Evolutionary conservation across 139 green algal genomes (phyloP).

Genomic region (Volvox reticuliferus): DNA sequence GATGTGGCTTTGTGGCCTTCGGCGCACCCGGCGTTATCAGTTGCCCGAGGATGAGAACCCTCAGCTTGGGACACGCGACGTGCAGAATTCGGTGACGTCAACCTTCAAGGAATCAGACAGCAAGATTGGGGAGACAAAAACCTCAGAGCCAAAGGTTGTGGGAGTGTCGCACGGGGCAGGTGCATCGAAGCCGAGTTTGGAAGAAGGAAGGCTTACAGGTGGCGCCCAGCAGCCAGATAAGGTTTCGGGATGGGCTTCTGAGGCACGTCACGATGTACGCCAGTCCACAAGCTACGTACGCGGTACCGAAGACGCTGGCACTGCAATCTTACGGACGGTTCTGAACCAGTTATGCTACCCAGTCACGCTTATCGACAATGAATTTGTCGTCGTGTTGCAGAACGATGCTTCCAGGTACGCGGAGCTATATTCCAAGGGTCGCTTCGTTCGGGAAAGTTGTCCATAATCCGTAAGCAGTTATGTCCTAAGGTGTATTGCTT

Average conservation of each 20-base stretch:
- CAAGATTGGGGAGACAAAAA: neutral
- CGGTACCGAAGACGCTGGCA: neutral
- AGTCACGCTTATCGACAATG: neutral
- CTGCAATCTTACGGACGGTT: neutral
- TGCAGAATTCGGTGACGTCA: neutral
- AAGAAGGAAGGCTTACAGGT: too few species aligned
- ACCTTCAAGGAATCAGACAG: neutral
- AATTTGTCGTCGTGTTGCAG: neutral
- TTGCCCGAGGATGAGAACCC: neutral
- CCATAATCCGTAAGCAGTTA: too few species aligned
- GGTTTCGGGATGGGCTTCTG: too few species aligned
- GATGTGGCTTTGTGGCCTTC: conserved; percentile 2
- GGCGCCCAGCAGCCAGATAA: too few species aligned
- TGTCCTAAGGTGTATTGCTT: too few species aligned
- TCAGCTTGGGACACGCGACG: neutral
- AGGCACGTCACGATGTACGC: too few species aligned
- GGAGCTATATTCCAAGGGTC: too few species aligned
- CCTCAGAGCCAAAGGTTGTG: too few species aligned
- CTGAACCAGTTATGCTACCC: conserved; percentile 11
- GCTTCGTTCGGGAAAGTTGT: too few species aligned
- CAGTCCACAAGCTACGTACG: too few species aligned
- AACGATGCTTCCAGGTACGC: neutral
- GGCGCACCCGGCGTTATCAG: neutral
- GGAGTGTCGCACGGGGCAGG: too few species aligned
- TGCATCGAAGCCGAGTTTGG: too few species aligned